phyloP scores from a whole-genome alignment of 768 basidiomycete species.

The Leccinum ochraceum region DNA sequence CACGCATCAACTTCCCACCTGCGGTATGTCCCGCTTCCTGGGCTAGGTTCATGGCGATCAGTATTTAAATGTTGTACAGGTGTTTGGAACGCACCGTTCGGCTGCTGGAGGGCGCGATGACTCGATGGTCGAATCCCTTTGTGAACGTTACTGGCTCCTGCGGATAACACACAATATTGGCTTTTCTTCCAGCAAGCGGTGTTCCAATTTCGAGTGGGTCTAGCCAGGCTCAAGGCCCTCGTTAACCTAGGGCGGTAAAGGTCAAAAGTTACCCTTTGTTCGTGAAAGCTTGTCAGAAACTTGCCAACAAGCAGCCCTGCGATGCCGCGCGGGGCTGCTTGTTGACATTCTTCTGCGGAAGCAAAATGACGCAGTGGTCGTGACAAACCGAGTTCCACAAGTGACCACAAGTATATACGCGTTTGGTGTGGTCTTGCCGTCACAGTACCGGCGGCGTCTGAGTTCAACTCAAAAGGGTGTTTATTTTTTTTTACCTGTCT shows the following conservation, averaged over 20 bases:
- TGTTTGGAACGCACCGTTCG: too few species aligned
- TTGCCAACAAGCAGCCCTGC: background rate
- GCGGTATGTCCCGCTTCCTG: too few species aligned
- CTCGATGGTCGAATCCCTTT: too few species aligned
- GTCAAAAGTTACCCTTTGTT: slow-evolving; percentile 10
- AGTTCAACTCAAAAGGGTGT: slow-evolving; percentile 18
- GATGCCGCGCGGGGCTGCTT: background rate
- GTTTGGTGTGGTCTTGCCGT: slow-evolving; percentile 32
- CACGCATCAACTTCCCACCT: too few species aligned
- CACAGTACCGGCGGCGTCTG: slow-evolving; percentile 22
- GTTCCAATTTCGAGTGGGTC: slow-evolving; percentile 18
- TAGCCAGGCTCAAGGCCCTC: background rate
- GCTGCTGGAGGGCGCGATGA: too few species aligned
- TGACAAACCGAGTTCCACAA: slow-evolving; percentile 21
- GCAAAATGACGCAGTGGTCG: slow-evolving; percentile 15
- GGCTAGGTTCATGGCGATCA: too few species aligned
- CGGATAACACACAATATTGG: background rate
- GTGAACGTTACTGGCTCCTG: background rate
- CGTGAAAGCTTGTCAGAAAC: background rate
- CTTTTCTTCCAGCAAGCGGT: slow-evolving; percentile 7
- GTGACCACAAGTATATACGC: slow-evolving; percentile 12
- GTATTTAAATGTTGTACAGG: too few species aligned
- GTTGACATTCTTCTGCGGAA: slow-evolving; percentile 14
- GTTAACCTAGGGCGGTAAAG: background rate
- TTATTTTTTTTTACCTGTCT: slow-evolving; percentile 8